phyloP scores from a whole-genome alignment of 2,329 filamentous ascomycete genomes.

The Dactylonectria macrodidyma region DNA sequence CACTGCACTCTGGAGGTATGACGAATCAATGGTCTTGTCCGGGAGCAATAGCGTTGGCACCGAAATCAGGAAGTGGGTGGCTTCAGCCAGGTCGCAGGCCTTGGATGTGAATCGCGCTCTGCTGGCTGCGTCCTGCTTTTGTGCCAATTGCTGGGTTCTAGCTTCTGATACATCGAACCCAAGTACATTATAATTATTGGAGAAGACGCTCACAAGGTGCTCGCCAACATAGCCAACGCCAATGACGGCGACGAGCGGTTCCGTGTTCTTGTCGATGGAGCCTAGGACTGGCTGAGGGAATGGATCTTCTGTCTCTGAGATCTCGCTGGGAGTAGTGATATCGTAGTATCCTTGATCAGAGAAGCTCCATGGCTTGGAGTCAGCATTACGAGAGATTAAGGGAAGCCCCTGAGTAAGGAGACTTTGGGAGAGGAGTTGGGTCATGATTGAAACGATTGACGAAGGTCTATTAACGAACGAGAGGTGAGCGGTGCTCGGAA shows the following conservation, averaged over 20 bases:
- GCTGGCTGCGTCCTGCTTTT: slow-evolving; percentile 46
- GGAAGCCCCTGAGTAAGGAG: slow-evolving; percentile 43
- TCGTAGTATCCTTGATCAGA: slow-evolving; percentile 49
- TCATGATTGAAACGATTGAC: slow-evolving; percentile 47
- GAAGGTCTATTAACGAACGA: slow-evolving; percentile 41
- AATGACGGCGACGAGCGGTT: slow-evolving; percentile 62
- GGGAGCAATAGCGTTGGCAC: slow-evolving; percentile 66
- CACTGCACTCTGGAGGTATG: slow-evolving; percentile 62
- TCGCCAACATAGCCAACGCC: slow-evolving; percentile 68
- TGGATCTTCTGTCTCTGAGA: slow-evolving; percentile 45
- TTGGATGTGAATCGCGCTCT: slow-evolving; percentile 57
- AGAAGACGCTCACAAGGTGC: slow-evolving; percentile 63
- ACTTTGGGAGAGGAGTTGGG: slow-evolving; percentile 43
- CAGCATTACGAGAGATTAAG: slow-evolving; percentile 37
- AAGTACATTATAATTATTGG: slow-evolving; percentile 58
- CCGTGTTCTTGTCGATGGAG: slow-evolving; percentile 29
- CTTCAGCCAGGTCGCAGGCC: slow-evolving; percentile 55
- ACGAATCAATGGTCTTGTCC: slow-evolving; percentile 64
- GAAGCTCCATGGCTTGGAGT: slow-evolving; percentile 45
- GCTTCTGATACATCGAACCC: slow-evolving; percentile 64
- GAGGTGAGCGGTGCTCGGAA: slow-evolving; percentile 29
- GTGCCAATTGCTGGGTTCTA: slow-evolving; percentile 54
- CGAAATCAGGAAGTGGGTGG: slow-evolving; percentile 67
- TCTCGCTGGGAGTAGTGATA: slow-evolving; percentile 53
- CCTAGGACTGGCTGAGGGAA: slow-evolving; percentile 20